A percentile compares a stretch with the other conserved stretches of the same genome.
These are phyloP conservation scores for Sporisorium exsertum DNA, from an alignment of 1,284 basidiomycete species.

Conservation along the genomic window DNA sequence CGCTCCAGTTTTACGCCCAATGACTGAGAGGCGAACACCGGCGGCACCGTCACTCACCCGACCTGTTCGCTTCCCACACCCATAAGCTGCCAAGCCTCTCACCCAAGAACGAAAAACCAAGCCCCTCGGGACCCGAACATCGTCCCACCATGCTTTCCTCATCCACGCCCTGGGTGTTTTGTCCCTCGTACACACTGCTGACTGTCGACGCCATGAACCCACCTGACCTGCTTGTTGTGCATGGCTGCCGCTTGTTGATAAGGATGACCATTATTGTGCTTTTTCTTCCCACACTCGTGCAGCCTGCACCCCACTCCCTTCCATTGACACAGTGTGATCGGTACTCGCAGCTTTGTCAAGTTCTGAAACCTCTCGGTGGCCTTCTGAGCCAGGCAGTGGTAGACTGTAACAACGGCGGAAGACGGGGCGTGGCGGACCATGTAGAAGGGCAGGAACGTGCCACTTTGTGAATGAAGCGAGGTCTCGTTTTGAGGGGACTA, in stretches of 20 bases:
- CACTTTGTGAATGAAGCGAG: not conserved
- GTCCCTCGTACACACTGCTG: not conserved
- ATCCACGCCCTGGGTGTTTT: not conserved
- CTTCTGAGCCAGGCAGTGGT: not conserved
- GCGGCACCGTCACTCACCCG: not conserved
- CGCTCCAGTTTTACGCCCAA: not conserved
- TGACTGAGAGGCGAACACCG: not conserved
- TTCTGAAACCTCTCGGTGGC: not conserved
- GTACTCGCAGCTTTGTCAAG: not conserved
- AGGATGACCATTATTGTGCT: not conserved
- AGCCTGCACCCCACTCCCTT: not conserved
- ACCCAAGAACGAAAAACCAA: conserved; percentile 9
- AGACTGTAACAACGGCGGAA: not conserved
- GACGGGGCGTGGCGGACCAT: not conserved
- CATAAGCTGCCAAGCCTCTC: conserved; percentile 25
- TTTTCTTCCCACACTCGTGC: not conserved
- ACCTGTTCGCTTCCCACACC: conserved; percentile 6
- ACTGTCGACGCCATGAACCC: not conserved
- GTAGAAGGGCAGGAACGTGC: not conserved
- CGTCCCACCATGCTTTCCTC: not conserved
- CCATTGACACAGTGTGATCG: not conserved
- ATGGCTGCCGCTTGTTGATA: not conserved
- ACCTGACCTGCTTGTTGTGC: not conserved
- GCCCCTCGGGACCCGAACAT: not conserved
- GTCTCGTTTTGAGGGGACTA: not conserved